Conservation (phyloP, 2,329 filamentous ascomycete genomes). For the Aspergillus sp. region DNA sequence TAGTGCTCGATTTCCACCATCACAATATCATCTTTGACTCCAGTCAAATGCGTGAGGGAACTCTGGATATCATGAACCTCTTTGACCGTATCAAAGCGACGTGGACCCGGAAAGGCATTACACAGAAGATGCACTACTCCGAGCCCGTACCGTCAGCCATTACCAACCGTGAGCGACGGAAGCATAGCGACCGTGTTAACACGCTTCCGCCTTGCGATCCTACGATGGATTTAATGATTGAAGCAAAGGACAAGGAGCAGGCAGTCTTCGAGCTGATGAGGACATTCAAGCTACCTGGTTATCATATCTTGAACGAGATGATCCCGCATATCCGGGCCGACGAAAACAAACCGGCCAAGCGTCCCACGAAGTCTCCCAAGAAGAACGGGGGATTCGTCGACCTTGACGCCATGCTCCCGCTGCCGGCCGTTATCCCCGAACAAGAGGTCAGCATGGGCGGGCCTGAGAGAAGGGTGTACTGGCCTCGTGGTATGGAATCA, state of each 20-base stretch:
- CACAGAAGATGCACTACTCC: slow-evolving; percentile 94
- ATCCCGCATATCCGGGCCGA: slow-evolving; percentile 68
- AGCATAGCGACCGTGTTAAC: slow-evolving; percentile 71
- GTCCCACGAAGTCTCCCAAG: slow-evolving; percentile 36
- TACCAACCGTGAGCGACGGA: slow-evolving; percentile 67
- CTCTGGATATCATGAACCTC: slow-evolving; percentile 65
- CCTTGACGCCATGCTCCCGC: slow-evolving; percentile 36
- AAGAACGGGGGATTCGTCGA: slow-evolving; percentile 33
- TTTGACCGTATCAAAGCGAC: slow-evolving; percentile 71
- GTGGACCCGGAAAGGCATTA: slow-evolving; percentile 76
- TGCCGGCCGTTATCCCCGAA: slow-evolving; percentile 43
- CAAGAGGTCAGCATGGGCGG: slow-evolving; percentile 82
- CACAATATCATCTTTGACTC: slow-evolving; percentile 87
- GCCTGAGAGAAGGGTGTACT: slow-evolving; percentile 71
- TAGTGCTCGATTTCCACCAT: slow-evolving; percentile 89
- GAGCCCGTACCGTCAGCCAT: slow-evolving; percentile 69
- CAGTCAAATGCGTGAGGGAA: slow-evolving; percentile 67
- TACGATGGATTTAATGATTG: slow-evolving; percentile 96
- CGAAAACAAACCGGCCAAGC: slow-evolving; percentile 55
- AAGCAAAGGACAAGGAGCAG: slow-evolving; percentile 96
- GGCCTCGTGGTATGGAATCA: slow-evolving; percentile 81
- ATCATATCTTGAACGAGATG: slow-evolving; percentile 64
- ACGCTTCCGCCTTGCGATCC: slow-evolving; percentile 71
- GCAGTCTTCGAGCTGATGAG: slow-evolving; percentile 92
- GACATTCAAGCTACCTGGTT: slow-evolving; percentile 73